A percentile compares a stretch with the other conserved stretches of the same genome.
Conservation (phyloP, 2,329 filamentous ascomycete genomes). For the Bimuria novae-zelandiae region DNA sequence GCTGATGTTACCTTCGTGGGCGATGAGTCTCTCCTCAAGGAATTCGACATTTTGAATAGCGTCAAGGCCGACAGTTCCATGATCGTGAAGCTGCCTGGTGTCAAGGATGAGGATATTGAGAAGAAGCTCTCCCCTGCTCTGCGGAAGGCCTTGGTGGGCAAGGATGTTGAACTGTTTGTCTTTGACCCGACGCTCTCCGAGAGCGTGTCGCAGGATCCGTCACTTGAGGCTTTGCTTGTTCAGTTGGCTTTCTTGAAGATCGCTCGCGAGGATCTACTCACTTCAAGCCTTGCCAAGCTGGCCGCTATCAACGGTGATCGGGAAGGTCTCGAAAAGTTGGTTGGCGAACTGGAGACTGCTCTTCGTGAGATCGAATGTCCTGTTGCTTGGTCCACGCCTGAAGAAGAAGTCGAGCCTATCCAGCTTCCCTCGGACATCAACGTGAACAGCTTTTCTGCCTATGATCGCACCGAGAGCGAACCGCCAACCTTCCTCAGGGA, state of each 20-base stretch:
- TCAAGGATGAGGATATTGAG: constrained; percentile 88
- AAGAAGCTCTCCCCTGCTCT: constrained; percentile 76
- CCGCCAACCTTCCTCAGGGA: constrained; percentile 68
- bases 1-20: constrained; percentile 82
- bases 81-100: constrained; percentile 74
- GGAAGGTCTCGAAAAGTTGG: constrained; percentile 66
- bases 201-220: constrained; percentile 67
- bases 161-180: constrained; percentile 72
- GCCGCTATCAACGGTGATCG: constrained; percentile 62
- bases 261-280: constrained; percentile 68
- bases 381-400: constrained; percentile 75
- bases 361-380: constrained; percentile 77
- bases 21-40: constrained; percentile 77
- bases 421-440: constrained; percentile 68
- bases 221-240: constrained; percentile 67
- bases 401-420: constrained; percentile 60
- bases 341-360: constrained; percentile 65
- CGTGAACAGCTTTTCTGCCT: constrained; percentile 80
- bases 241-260: constrained; percentile 85
- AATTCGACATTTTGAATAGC: constrained; percentile 73
- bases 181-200: constrained; percentile 73
- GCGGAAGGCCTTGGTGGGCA: constrained; percentile 72
- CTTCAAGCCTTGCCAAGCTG: constrained; percentile 69
- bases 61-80: constrained; percentile 73
- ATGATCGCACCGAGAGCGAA: constrained; percentile 76